A percentile compares a stretch with the other conserved stretches of the same genome.
Conservation (phyloP, 805 yeast species). For the Starmerella roubikii region DNA sequence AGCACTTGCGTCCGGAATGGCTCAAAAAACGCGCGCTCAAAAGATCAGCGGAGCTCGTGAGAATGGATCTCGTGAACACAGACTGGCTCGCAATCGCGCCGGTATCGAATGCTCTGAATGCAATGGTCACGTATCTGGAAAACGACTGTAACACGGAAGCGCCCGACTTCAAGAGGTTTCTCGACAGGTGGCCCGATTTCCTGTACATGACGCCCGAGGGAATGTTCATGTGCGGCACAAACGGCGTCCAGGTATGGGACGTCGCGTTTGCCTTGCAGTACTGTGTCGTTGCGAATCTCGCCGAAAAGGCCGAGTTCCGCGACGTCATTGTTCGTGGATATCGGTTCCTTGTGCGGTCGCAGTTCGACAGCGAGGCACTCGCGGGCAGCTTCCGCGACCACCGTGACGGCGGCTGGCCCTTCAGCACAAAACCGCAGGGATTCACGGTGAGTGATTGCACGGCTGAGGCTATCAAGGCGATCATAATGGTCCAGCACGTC, state of each 20-base stretch:
- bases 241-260: constrained; percentile 97
- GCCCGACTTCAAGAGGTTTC: constrained; percentile 39
- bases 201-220: constrained; percentile 83
- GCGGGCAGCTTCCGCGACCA: constrained; percentile 70
- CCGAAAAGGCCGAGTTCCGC: constrained; percentile 51
- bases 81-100: constrained; percentile 84
- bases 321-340: constrained; percentile 52
- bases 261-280: constrained; percentile 83
- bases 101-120: constrained; percentile 72
- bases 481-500: constrained; percentile 73
- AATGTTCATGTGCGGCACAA: constrained; percentile 88
- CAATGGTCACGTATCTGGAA: constrained; percentile 53
- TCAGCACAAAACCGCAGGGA: constrained; percentile 90
- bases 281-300: constrained; percentile 63
- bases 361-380: constrained; percentile 67
- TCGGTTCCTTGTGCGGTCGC: constrained; percentile 63
- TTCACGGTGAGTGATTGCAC: constrained; percentile 95
- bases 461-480: constrained; percentile 88
- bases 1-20: constrained; percentile 65
- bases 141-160: constrained; percentile 53
- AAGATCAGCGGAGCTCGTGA: constrained; percentile 46
- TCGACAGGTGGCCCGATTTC: constrained; percentile 56
- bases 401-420: constrained; percentile 89
- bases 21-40: constrained; percentile 39
- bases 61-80: constrained; percentile 67